phyloP scores from a whole-genome alignment of 2,329 filamentous ascomycete species.

The Sarocladiaceae sp. region DNA sequence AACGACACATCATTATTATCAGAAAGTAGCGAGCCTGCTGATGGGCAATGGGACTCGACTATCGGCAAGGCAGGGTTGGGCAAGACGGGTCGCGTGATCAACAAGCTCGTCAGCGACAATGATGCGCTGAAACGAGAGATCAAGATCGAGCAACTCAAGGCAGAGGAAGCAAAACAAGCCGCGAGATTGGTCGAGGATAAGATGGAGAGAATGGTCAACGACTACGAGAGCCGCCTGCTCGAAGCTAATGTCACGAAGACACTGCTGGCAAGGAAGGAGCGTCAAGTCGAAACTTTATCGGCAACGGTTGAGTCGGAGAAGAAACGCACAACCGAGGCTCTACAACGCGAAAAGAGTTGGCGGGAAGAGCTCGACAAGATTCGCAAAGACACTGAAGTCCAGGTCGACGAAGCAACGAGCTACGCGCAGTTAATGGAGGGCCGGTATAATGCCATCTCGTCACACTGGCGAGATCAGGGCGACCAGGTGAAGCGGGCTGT shows the following conservation, averaged over 20 bases:
- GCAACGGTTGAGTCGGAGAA: conserved; percentile 61
- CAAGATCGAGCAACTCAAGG: conserved; percentile 58
- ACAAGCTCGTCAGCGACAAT: conserved; percentile 76
- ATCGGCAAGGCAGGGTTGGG: conserved; percentile 67
- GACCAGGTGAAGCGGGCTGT: conserved; percentile 54
- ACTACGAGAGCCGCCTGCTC: conserved; percentile 66
- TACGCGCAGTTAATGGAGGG: conserved; percentile 66
- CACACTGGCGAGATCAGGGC: conserved; percentile 64
- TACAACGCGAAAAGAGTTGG: conserved; percentile 57
- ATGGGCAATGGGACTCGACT: conserved; percentile 57
- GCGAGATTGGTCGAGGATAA: conserved; percentile 66
- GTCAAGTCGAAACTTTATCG: conserved; percentile 67
- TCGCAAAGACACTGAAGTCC: conserved; percentile 52
- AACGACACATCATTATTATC: conserved; percentile 21
- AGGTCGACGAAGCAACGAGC: conserved; percentile 62
- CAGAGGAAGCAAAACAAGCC: conserved; percentile 68
- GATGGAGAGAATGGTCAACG: conserved; percentile 62
- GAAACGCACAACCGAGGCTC: conserved; percentile 54
- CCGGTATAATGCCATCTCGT: conserved; percentile 63
- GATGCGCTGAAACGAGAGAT: conserved; percentile 72
- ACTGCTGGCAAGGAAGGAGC: conserved; percentile 66
- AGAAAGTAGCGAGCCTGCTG: conserved; percentile 30
- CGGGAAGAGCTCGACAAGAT: conserved; percentile 60
- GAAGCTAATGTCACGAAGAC: conserved; percentile 69
- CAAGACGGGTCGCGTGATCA: conserved; percentile 75